These are phyloP conservation scores for Phytomonas sp. DNA, from an alignment of 208 protist genomes.

Conservation along the genomic window DNA sequence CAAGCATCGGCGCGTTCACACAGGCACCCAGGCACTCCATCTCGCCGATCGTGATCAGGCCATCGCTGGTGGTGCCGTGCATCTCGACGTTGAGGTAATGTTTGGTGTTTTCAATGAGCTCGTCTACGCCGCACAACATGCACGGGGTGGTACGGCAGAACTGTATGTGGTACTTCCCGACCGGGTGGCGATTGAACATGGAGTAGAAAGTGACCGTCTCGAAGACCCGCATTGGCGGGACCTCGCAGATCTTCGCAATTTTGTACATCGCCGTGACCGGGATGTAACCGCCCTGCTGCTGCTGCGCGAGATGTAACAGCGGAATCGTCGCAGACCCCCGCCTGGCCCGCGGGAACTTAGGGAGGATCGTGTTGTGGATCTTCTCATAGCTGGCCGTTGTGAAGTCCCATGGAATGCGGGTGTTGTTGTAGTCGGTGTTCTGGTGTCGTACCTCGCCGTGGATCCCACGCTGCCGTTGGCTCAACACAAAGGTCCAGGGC, in stretches of 20 bases:
- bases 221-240: slow-evolving; percentile 88
- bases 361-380: slow-evolving; percentile 85
- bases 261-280: slow-evolving; percentile 92
- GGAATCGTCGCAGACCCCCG: slow-evolving; percentile 80
- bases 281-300: slow-evolving; percentile 89
- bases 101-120: slow-evolving; percentile 74
- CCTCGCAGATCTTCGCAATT: slow-evolving; percentile 90
- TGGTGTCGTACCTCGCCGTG: slow-evolving; percentile 82
- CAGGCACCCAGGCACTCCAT: slow-evolving; percentile 93
- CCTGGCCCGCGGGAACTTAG: slow-evolving; percentile 85
- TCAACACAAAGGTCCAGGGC: neutral
- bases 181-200: slow-evolving; percentile 93
- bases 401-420: slow-evolving; percentile 91
- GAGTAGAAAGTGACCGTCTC: slow-evolving; percentile 91
- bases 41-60: slow-evolving; percentile 88
- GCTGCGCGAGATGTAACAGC: slow-evolving; percentile 86
- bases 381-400: slow-evolving; percentile 80
- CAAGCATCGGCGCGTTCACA: slow-evolving; percentile 91
- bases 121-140: slow-evolving; percentile 88
- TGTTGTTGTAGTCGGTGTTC: slow-evolving; percentile 88
- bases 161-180: slow-evolving; percentile 92
- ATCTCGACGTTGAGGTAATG: slow-evolving; percentile 78
- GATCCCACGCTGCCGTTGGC: slow-evolving; percentile 19
- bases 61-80: slow-evolving; percentile 80
- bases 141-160: slow-evolving; percentile 92